Conservation (phyloP, 1,139 yeast species). For the Diutina ranongensis region DNA sequence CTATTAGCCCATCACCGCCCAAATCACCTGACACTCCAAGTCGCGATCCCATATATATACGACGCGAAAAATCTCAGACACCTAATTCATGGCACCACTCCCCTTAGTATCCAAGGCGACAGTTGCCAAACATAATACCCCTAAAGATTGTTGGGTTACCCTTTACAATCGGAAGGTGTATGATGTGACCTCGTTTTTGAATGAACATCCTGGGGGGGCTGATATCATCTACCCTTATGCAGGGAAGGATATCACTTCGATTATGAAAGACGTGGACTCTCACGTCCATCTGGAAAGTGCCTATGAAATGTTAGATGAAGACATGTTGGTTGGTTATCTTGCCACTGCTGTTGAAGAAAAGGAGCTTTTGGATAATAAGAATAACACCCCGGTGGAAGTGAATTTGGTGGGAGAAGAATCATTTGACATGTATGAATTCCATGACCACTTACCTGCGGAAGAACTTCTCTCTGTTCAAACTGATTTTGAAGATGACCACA, state of each 20-base stretch:
- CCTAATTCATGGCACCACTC: slow-evolving; percentile 6
- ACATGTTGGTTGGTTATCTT: slow-evolving; percentile 35
- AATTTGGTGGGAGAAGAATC: slow-evolving; percentile 16
- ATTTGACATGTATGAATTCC: slow-evolving; percentile 32
- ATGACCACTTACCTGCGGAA: slow-evolving; percentile 56
- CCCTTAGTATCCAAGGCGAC: slow-evolving; percentile 16
- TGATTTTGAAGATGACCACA: slow-evolving; percentile 58
- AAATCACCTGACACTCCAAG: not conserved
- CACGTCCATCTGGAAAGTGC: slow-evolving; percentile 82
- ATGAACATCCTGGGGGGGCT: slow-evolving; percentile 83
- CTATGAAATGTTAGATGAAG: slow-evolving; percentile 81
- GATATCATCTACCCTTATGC: slow-evolving; percentile 66
- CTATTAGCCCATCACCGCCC: not conserved
- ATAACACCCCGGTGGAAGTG: slow-evolving; percentile 33
- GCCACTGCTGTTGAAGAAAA: slow-evolving; percentile 35
- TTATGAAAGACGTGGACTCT: slow-evolving; percentile 55
- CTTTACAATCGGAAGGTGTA: slow-evolving; percentile 65
- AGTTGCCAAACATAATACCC: slow-evolving; percentile 39
- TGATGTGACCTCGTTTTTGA: slow-evolving; percentile 66
- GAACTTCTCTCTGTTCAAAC: slow-evolving; percentile 68
- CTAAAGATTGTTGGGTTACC: slow-evolving; percentile 66
- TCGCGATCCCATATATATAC: not conserved
- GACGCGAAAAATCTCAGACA: not conserved
- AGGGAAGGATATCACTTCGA: slow-evolving; percentile 73
- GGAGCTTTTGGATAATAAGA: slow-evolving; percentile 29